phyloP scores from a whole-genome alignment of 1,284 basidiomycete genomes.

The Microbotryomycetes sp. region DNA sequence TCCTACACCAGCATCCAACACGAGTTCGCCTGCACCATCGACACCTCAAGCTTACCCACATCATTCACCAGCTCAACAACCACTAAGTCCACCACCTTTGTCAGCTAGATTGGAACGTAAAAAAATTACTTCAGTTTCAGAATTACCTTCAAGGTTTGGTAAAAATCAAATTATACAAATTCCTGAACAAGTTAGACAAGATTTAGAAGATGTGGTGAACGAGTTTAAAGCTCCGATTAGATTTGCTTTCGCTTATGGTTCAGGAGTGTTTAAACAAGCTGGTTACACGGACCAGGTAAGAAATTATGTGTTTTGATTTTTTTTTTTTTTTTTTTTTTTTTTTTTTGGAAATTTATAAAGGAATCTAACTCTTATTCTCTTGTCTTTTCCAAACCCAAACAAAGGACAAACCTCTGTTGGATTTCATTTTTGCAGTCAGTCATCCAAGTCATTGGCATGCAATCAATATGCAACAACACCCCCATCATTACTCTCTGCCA shows the following conservation, averaged over 20 bases:
- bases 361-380: background rate
- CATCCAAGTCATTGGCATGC: constrained; percentile 88
- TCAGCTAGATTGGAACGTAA: constrained; percentile 5
- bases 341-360: too few relatives aligned
- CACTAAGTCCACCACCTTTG: constrained; percentile 13
- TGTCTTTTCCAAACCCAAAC: background rate
- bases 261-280: constrained; percentile 81
- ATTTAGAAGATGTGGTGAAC: constrained; percentile 67
- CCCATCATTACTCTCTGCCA: constrained; percentile 81
- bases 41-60: background rate
- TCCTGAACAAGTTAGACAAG: constrained; percentile 55
- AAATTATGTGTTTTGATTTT: too few relatives aligned
- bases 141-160: constrained; percentile 28
- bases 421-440: constrained; percentile 91
- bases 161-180: constrained; percentile 32
- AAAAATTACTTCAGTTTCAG: constrained; percentile 20
- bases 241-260: constrained; percentile 92
- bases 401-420: constrained; percentile 65
- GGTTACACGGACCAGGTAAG: constrained; percentile 51
- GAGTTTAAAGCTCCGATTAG: constrained; percentile 78
- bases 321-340: background rate
- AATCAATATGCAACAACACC: constrained; percentile 84
- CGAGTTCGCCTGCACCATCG: background rate
- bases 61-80: background rate
- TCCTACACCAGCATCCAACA: background rate